Evolutionary conservation across 1,284 basidiomycete species (phyloP).

Genomic region (Cystobasidium pallidum): DNA sequence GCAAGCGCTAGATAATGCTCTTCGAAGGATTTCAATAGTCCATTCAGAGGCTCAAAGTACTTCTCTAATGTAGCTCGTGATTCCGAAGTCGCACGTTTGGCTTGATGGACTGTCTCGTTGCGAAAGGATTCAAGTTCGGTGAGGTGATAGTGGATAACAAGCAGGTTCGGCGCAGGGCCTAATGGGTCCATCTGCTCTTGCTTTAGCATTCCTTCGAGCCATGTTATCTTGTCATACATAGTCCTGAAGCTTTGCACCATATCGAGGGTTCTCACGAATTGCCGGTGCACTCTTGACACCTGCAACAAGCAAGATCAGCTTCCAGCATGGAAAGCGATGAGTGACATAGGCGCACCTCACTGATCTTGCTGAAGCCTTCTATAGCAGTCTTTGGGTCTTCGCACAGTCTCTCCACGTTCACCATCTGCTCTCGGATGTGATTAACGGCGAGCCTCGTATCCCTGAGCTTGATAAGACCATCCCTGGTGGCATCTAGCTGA

Average conservation of each 20-base stretch:
- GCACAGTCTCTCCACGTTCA: conserved; percentile 76
- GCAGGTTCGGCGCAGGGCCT: conserved; percentile 82
- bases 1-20: conserved; percentile 80
- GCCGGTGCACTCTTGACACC: conserved; percentile 94
- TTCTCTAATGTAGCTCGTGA: conserved; percentile 64
- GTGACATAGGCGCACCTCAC: conserved; percentile 66
- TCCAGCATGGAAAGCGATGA: neutral
- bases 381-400: conserved; percentile 72
- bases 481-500: conserved; percentile 86
- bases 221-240: conserved; percentile 81
- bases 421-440: conserved; percentile 89
- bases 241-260: conserved; percentile 90
- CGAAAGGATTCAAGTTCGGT: conserved; percentile 87
- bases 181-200: conserved; percentile 71
- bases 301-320: conserved; percentile 54
- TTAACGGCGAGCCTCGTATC: conserved; percentile 81
- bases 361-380: conserved; percentile 82
- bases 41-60: conserved; percentile 87
- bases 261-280: conserved; percentile 91
- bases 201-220: conserved; percentile 76
- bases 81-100: conserved; percentile 65
- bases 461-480: conserved; percentile 83
- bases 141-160: conserved; percentile 87
- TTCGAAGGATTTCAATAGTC: conserved; percentile 78
- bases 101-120: conserved; percentile 89